Conservation (phyloP, 2,329 filamentous ascomycete species). For the Stagonosporopsis chrysanthemi region DNA sequence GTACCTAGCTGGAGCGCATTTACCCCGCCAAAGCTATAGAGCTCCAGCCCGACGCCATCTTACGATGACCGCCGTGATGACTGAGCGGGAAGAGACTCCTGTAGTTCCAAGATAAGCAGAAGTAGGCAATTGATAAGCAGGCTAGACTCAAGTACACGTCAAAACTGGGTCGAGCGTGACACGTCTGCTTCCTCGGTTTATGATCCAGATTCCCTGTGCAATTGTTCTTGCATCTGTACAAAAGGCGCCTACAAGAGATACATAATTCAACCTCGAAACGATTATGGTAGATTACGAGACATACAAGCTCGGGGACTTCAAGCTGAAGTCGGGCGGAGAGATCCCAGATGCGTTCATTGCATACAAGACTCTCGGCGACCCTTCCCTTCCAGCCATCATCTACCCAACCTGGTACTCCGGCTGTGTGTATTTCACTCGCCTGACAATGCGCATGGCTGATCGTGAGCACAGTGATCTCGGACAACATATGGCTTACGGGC, state of each 20-base stretch:
- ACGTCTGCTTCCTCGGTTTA: not conserved
- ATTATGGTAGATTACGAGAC: slow-evolving; percentile 51
- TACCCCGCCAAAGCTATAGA: slow-evolving; percentile 34
- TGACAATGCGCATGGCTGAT: not conserved
- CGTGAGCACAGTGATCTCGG: slow-evolving; percentile 60
- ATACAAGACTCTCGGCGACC: slow-evolving; percentile 77
- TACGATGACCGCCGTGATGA: not conserved
- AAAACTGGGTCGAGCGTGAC: not conserved
- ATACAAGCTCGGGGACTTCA: slow-evolving; percentile 70
- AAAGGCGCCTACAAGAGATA: too few species aligned
- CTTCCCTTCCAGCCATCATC: slow-evolving; percentile 69
- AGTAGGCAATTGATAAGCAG: slow-evolving; percentile 8
- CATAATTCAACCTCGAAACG: not conserved
- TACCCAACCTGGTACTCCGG: slow-evolving; percentile 82
- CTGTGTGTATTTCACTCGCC: slow-evolving; percentile 49
- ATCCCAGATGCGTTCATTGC: slow-evolving; percentile 73
- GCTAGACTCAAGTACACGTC: not conserved
- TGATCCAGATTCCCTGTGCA: not conserved
- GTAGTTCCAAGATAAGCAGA: slow-evolving; percentile 2
- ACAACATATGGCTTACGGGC: slow-evolving; percentile 79
- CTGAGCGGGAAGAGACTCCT: slow-evolving; percentile 4
- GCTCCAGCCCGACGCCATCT: not conserved
- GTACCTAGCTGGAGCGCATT: not conserved
- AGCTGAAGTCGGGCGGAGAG: slow-evolving; percentile 68
- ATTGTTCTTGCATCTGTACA: not conserved